A percentile compares a stretch with the other conserved stretches of the same genome.
These are phyloP conservation scores for Calocybe gambosa DNA, from an alignment of 1,284 basidiomycete genomes.

Conservation along the genomic window DNA sequence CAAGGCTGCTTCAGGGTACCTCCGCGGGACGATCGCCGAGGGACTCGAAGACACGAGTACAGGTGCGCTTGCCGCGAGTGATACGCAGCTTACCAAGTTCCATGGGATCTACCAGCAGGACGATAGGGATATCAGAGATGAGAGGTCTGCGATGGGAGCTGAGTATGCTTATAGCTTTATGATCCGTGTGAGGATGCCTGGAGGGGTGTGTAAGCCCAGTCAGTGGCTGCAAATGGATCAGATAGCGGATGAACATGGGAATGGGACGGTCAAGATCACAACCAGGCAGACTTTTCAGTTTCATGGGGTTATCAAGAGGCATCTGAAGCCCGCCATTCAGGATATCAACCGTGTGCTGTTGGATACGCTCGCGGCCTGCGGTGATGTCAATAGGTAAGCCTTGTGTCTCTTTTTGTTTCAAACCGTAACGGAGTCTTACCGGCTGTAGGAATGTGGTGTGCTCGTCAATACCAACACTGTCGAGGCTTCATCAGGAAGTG, in stretches of 20 bases:
- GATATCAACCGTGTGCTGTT: conserved; percentile 90
- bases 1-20: conserved; percentile 93
- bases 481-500: conserved; percentile 79
- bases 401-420: conserved; percentile 3
- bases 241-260: conserved; percentile 94
- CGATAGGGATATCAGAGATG: conserved; percentile 97
- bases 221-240: conserved; percentile 97
- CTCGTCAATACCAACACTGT: conserved; percentile 86
- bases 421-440: conserved; percentile 11
- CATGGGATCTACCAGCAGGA: conserved; percentile 98
- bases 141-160: conserved; percentile 87
- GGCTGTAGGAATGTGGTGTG: conserved; percentile 84
- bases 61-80: conserved; percentile 84
- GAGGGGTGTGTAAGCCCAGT: conserved; percentile 84
- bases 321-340: conserved; percentile 95
- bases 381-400: conserved; percentile 87
- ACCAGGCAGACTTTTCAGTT: conserved; percentile 99
- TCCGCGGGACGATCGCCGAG: conserved; percentile 93
- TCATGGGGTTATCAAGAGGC: conserved; percentile 96
- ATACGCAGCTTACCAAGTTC: conserved; percentile 97
- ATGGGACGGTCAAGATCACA: conserved; percentile 94
- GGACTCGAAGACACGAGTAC: conserved; percentile 86
- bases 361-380: conserved; percentile 97
- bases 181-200: conserved; percentile 96
- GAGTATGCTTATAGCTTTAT: conserved; percentile 98